Evolutionary conservation across 1,139 yeast genomes (phyloP).

Genomic region (Pichia norvegensis): DNA sequence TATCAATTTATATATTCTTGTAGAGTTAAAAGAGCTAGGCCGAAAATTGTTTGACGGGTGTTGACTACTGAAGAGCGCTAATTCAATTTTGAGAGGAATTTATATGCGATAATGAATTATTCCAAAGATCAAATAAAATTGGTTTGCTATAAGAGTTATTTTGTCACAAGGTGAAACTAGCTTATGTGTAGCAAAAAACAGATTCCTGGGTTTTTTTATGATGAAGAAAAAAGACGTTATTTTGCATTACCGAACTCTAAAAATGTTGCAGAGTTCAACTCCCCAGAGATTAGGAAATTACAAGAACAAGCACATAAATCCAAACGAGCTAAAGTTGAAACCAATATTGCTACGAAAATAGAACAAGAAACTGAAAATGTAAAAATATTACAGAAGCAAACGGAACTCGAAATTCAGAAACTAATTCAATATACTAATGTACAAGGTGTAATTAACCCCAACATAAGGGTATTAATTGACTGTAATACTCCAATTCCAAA

Average conservation of each 20-base stretch:
- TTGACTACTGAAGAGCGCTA: no score
- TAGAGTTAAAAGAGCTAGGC: no score
- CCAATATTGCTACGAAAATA: neutral
- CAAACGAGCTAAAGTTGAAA: neutral
- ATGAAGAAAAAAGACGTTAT: conserved; percentile 9
- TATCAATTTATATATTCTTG: no score
- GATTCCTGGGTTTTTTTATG: conserved; percentile 12
- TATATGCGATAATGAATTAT: no score
- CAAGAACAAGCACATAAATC: neutral
- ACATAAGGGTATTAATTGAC: neutral
- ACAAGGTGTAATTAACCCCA: neutral
- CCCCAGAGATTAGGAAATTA: conserved; percentile 1
- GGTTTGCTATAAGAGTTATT: no score
- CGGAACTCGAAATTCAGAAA: neutral
- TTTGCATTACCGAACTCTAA: conserved; percentile 10
- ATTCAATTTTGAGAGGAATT: no score
- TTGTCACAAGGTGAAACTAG: no score
- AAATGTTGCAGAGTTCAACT: neutral
- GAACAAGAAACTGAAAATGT: neutral
- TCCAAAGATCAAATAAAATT: no score
- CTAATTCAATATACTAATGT: neutral
- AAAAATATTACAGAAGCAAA: neutral
- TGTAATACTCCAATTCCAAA: neutral
- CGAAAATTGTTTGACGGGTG: no score
- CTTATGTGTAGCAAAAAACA: conserved; percentile 3